Conservation (phyloP, 352 stramenopile genomes). For the Globisporangium camurandrum region DNA sequence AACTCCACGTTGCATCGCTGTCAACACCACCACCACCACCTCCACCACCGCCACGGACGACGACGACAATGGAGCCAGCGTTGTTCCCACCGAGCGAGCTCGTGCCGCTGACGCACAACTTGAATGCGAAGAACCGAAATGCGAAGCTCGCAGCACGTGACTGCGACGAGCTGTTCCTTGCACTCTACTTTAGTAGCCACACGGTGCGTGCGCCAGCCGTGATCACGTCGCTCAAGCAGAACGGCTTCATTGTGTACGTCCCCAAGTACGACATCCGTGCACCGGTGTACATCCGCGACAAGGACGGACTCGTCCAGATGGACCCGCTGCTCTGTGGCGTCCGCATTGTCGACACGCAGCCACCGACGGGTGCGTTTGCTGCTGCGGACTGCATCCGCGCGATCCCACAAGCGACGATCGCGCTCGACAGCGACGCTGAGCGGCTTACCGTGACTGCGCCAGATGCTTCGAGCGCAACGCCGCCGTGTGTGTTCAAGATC, state of each 20-base stretch:
- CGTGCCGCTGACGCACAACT: constrained; percentile 66
- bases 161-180: constrained; percentile 90
- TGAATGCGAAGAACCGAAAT: constrained; percentile 89
- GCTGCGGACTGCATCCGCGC: constrained; percentile 43
- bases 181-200: constrained; percentile 90
- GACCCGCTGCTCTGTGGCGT: constrained; percentile 66
- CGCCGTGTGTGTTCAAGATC: constrained; percentile 42
- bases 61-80: too few species aligned
- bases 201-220: constrained; percentile 77
- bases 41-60: constrained; percentile 15
- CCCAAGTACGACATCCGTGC: constrained; percentile 88
- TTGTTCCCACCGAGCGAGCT: constrained; percentile 59
- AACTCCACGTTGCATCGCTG: constrained; percentile 24
- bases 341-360: constrained; percentile 48
- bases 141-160: constrained; percentile 84
- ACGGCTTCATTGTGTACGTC: constrained; percentile 91
- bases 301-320: constrained; percentile 79
- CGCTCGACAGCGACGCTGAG: constrained; percentile 20
- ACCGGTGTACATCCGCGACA: constrained; percentile 89
- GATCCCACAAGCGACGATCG: constrained; percentile 46
- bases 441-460: constrained; percentile 24
- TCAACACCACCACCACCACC: not conserved
- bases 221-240: constrained; percentile 86
- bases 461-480: too few species aligned
- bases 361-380: constrained; percentile 57